Evolutionary conservation across 768 basidiomycete species (phyloP).

Genomic region (Tulasnella sp.): DNA sequence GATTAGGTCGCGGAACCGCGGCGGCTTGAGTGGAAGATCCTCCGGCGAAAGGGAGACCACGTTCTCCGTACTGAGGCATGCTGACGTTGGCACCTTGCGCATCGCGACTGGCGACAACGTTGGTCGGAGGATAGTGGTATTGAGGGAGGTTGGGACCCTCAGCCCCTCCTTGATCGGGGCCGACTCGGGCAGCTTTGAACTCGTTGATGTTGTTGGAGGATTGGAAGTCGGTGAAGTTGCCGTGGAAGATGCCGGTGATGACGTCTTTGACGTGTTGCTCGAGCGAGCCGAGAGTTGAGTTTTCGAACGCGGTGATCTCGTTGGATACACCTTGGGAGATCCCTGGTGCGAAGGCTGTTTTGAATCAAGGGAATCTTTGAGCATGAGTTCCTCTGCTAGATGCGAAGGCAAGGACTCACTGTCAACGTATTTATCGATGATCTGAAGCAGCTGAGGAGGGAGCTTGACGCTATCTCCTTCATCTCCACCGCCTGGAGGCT

Average conservation of each 20-base stretch:
- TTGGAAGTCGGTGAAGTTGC: not conserved
- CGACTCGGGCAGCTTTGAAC: conserved; percentile 1
- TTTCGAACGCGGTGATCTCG: conserved; percentile 4
- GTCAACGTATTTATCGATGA: conserved; percentile 6
- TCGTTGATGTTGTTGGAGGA: conserved; percentile 8
- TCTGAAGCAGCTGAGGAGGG: not conserved
- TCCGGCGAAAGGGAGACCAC: conserved; percentile 12
- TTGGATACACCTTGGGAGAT: not conserved
- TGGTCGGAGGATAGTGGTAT: conserved; percentile 7
- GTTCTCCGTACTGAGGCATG: conserved; percentile 6
- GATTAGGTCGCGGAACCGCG: not conserved
- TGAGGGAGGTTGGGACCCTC: conserved; percentile 3
- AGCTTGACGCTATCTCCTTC: not conserved
- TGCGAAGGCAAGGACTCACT: not conserved
- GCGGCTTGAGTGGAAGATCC: not conserved
- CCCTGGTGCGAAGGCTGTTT: conserved; percentile 1
- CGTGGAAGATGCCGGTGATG: conserved; percentile 9
- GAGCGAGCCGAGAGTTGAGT: not conserved
- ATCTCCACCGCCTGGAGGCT: not conserved
- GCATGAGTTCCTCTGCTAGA: not conserved
- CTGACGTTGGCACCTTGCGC: not conserved
- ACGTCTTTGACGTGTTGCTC: conserved; percentile 1
- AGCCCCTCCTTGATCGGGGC: conserved; percentile 1
- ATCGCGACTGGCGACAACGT: conserved; percentile 6
- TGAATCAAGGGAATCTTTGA: too few species aligned